phyloP scores from a whole-genome alignment of 1,284 basidiomycete species.

The Cystobasidium sp. region DNA sequence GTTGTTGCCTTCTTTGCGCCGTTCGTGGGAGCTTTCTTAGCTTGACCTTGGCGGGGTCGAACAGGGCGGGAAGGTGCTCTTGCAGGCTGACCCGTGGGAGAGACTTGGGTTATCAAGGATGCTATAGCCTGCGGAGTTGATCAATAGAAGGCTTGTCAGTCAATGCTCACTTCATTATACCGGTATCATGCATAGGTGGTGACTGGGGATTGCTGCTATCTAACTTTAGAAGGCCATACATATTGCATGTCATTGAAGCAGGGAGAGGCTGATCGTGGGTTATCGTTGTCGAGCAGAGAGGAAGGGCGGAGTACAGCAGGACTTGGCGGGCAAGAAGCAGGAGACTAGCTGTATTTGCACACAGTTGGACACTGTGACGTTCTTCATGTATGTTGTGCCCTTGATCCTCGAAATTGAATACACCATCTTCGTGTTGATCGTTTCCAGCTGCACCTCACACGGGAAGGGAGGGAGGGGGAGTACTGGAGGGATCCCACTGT shows the following conservation, averaged over 20 bases:
- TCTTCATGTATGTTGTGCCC: too few relatives aligned
- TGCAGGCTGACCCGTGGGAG: constrained; percentile 44
- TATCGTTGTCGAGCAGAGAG: not conserved
- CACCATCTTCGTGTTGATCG: too few relatives aligned
- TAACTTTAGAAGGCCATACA: too few relatives aligned
- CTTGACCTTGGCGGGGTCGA: constrained; percentile 35
- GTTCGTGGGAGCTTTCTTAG: not conserved
- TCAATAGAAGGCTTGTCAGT: not conserved
- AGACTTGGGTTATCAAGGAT: constrained; percentile 46
- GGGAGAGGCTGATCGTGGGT: not conserved
- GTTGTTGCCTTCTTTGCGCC: constrained; percentile 22
- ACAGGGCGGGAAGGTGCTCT: constrained; percentile 39
- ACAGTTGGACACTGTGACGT: not conserved
- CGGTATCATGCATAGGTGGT: not conserved
- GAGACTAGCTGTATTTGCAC: not conserved
- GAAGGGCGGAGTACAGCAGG: not conserved
- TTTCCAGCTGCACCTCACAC: too few relatives aligned
- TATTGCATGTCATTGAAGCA: not conserved
- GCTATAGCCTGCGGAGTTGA: constrained; percentile 34
- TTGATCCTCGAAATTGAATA: too few relatives aligned
- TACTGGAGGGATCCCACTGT: too few relatives aligned
- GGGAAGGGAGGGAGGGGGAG: too few relatives aligned
- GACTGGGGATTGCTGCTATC: too few relatives aligned
- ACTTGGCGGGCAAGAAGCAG: not conserved
- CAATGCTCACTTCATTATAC: not conserved